These are phyloP conservation scores for Gynandropsis gynandra DNA, from an alignment of 345 rosid genomes.

Conservation along the genomic window DNA sequence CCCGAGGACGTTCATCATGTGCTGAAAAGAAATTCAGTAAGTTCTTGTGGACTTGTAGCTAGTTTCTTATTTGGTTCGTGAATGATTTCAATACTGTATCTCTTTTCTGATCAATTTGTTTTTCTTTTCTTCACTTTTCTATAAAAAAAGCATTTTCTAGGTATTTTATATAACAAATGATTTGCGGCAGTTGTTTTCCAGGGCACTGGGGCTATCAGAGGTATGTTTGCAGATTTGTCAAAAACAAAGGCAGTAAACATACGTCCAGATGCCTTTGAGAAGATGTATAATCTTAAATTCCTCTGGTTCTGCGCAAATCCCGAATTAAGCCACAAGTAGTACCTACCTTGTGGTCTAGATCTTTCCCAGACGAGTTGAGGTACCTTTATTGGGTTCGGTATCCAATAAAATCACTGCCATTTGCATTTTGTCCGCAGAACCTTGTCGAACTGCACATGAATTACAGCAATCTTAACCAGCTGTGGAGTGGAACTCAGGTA, in stretches of 20 bases:
- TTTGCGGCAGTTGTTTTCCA: neutral
- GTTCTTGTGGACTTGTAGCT: too few relatives aligned
- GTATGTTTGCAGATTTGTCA: slow-evolving; percentile 3
- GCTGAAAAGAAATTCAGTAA: neutral
- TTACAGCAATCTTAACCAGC: slow-evolving; percentile 1
- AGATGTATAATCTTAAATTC: slow-evolving; percentile 10
- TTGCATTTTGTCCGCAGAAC: neutral
- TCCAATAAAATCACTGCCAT: slow-evolving; percentile 5
- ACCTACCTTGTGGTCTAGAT: slow-evolving; percentile 1
- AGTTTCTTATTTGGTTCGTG: too few relatives aligned
- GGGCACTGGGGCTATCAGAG: neutral
- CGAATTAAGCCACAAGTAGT: neutral
- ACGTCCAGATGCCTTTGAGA: slow-evolving; percentile 1
- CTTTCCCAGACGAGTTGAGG: neutral
- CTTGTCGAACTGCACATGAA: slow-evolving; percentile 10
- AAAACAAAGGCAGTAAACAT: neutral
- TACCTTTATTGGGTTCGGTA: slow-evolving; percentile 11
- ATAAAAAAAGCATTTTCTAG: neutral
- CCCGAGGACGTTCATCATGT: slow-evolving; percentile 1
- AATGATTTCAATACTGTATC: too few relatives aligned
- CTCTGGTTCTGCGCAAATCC: neutral
- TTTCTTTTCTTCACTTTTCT: neutral
- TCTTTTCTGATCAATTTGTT: neutral
- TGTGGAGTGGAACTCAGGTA: slow-evolving; percentile 10
- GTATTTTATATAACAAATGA: too few relatives aligned